phyloP scores from a whole-genome alignment of 73 alveolate species.

The Stentor coeruleus region DNA sequence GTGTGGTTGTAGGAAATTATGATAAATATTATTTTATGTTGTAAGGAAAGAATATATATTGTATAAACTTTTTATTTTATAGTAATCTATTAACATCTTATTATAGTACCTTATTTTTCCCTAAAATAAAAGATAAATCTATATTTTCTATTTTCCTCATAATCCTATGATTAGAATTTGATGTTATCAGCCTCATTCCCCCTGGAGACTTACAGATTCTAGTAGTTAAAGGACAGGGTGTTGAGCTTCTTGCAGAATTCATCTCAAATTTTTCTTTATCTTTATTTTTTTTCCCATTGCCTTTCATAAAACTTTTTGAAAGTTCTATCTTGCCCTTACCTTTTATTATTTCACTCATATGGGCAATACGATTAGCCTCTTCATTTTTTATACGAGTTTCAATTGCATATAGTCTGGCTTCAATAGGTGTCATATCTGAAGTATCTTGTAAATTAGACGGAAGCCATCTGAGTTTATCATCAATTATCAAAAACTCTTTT shows the following conservation, averaged over 20 bases:
- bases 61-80: too few relatives aligned
- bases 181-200: background rate
- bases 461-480: constrained; percentile 11
- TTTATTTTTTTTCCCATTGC: background rate
- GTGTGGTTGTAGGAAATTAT: too few relatives aligned
- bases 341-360: too few relatives aligned
- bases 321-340: background rate
- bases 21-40: too few relatives aligned
- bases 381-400: constrained; percentile 1
- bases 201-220: background rate
- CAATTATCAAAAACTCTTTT: background rate
- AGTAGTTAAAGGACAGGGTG: background rate
- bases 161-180: background rate
- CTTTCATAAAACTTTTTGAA: background rate
- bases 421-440: constrained; percentile 1
- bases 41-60: too few relatives aligned
- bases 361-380: background rate
- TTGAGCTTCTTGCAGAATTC: background rate
- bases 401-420: constrained; percentile 3
- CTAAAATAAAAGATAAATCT: too few relatives aligned
- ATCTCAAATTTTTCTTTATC: background rate
- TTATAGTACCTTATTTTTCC: too few relatives aligned
- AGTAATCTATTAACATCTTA: too few relatives aligned
- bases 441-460: background rate
- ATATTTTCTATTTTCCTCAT: background rate